Evolutionary conservation across 1,284 basidiomycete species (phyloP).

Genomic region (Heterobasidion occidentale): DNA sequence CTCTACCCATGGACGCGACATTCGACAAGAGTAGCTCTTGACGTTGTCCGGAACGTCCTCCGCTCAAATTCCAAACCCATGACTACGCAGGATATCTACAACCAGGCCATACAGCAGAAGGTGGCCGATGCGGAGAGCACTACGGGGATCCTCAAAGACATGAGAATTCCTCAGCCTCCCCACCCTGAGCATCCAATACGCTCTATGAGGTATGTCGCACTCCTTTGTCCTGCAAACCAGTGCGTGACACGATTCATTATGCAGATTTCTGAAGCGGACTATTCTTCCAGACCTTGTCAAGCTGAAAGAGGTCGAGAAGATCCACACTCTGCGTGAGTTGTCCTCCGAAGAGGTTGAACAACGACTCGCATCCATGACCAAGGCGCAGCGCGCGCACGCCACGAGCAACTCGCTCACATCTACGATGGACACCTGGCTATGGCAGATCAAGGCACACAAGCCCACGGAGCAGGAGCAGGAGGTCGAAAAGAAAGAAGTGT

Average conservation of each 20-base stretch:
- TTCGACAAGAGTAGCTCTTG: slow-evolving; percentile 13
- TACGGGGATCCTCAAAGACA: slow-evolving; percentile 3
- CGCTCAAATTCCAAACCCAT: slow-evolving; percentile 11
- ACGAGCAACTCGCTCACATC: slow-evolving; percentile 11
- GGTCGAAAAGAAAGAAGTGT: slow-evolving; percentile 3
- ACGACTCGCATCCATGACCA: slow-evolving; percentile 21
- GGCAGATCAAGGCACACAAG: slow-evolving; percentile 20
- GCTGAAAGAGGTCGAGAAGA: slow-evolving; percentile 33
- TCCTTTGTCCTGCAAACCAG: not conserved
- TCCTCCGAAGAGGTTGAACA: slow-evolving; percentile 20
- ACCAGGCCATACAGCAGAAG: slow-evolving; percentile 26
- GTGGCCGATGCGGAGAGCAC: slow-evolving; percentile 14
- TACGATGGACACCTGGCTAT: slow-evolving; percentile 27
- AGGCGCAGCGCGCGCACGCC: slow-evolving; percentile 15
- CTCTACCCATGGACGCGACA: slow-evolving; percentile 6
- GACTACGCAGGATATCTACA: slow-evolving; percentile 30
- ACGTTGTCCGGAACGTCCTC: slow-evolving; percentile 15
- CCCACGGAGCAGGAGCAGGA: not conserved
- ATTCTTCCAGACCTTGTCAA: slow-evolving; percentile 41
- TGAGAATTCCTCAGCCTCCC: slow-evolving; percentile 22
- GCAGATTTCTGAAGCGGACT: slow-evolving; percentile 50
- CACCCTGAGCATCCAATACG: slow-evolving; percentile 38
- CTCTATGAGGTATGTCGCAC: slow-evolving; percentile 38
- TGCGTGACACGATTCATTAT: not conserved
- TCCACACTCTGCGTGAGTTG: slow-evolving; percentile 27